Conservation (phyloP, 2,329 filamentous ascomycete genomes). For the Pseudogymnoascus sp. region DNA sequence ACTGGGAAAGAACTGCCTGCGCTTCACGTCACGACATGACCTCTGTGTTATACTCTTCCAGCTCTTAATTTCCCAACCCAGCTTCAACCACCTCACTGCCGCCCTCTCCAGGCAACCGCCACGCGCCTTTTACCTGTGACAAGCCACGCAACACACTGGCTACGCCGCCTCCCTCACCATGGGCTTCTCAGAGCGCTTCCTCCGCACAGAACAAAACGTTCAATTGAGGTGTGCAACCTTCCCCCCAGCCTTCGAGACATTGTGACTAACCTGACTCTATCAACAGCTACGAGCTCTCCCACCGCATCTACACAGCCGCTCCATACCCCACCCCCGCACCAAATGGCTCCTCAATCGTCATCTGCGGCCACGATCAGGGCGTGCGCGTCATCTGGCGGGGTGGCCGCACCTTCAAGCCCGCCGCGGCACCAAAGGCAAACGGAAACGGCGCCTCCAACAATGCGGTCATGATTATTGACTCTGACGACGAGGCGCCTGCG, state of each 20-base stretch:
- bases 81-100: background rate
- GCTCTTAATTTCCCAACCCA: background rate
- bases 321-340: conserved; percentile 54
- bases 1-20: background rate
- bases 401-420: conserved; percentile 48
- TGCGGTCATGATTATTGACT: conserved; percentile 55
- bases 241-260: background rate
- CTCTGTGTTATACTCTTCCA: background rate
- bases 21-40: background rate
- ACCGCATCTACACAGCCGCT: conserved; percentile 51
- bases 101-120: background rate
- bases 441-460: conserved; percentile 46
- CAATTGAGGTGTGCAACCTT: conserved; percentile 1
- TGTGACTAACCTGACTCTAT: background rate
- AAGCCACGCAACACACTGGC: background rate
- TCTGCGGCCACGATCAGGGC: conserved; percentile 58
- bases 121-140: background rate
- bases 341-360: conserved; percentile 54
- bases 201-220: background rate
- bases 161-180: background rate
- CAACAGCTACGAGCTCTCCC: conserved; percentile 48
- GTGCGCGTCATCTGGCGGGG: conserved; percentile 55
- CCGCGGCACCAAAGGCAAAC: conserved; percentile 32
- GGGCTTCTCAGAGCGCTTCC: background rate
- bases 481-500: conserved; percentile 46